phyloP scores from a whole-genome alignment of 139 green algal species.

The Tetraselmis striata region DNA sequence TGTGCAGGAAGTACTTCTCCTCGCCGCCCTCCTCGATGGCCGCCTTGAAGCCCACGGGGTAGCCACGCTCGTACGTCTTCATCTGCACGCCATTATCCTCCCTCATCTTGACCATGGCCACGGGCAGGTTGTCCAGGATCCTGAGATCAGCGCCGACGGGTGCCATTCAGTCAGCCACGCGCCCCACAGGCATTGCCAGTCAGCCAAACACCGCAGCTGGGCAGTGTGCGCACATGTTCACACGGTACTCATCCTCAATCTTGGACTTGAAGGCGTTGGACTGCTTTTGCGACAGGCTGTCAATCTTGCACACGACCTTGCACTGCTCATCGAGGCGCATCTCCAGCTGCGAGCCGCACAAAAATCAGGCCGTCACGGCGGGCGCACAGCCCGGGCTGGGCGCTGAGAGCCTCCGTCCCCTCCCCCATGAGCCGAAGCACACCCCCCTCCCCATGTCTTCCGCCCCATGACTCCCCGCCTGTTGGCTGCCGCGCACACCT shows the following conservation, averaged over 20 bases:
- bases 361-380: background rate
- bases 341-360: conserved; percentile 58
- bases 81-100: conserved; percentile 58
- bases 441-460: no score
- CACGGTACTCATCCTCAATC: conserved; percentile 94
- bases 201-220: no score
- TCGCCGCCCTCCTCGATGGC: conserved; percentile 42
- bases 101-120: conserved; percentile 82
- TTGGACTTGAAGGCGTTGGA: conserved; percentile 70
- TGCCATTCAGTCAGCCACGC: no score
- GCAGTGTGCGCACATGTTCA: conserved; percentile 83
- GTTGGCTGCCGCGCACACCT: no score
- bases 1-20: conserved; percentile 84
- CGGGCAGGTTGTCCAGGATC: conserved; percentile 98
- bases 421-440: no score
- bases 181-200: no score
- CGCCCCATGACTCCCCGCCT: no score
- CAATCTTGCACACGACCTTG: conserved; percentile 88
- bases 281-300: conserved; percentile 57
- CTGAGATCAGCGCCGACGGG: no score
- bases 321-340: conserved; percentile 90
- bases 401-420: no score
- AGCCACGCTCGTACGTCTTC: conserved; percentile 94
- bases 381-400: no score
- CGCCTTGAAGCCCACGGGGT: conserved; percentile 81